Conservation (phyloP, 306 rosid species). For the Heteromeles arbutifolia region DNA sequence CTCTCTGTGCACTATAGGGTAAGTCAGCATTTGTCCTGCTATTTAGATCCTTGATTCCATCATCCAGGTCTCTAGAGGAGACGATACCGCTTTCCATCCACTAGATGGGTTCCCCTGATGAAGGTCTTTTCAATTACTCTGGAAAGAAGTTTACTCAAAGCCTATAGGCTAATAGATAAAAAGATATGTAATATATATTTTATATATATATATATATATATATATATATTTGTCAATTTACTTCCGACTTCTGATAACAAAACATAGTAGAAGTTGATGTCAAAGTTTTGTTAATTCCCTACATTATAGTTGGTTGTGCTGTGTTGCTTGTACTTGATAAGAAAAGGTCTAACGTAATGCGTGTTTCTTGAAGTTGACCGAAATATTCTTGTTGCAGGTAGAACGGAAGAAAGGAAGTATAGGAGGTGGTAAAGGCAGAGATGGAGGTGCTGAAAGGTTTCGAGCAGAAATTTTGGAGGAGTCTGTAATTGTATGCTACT, state of each 20-base stretch:
- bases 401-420: constrained; percentile 49
- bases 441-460: constrained; percentile 57
- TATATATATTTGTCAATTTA: no score
- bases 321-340: background rate
- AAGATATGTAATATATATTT: no score
- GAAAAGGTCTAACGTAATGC: background rate
- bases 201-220: no score
- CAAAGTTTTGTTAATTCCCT: no score
- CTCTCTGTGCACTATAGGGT: background rate
- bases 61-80: background rate
- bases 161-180: no score
- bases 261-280: no score
- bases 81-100: background rate
- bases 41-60: background rate
- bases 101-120: background rate
- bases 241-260: no score
- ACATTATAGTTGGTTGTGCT: background rate
- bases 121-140: background rate
- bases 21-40: background rate
- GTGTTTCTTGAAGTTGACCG: constrained; percentile 18
- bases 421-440: constrained; percentile 46
- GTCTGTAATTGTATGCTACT: constrained; percentile 68
- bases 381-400: constrained; percentile 45
- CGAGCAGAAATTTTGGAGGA: constrained; percentile 77
- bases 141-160: background rate